Evolutionary conservation across 805 yeast genomes (phyloP), one percentile per base, ranked within the genome.

Genomic region (Starmera quercuum): DNA sequence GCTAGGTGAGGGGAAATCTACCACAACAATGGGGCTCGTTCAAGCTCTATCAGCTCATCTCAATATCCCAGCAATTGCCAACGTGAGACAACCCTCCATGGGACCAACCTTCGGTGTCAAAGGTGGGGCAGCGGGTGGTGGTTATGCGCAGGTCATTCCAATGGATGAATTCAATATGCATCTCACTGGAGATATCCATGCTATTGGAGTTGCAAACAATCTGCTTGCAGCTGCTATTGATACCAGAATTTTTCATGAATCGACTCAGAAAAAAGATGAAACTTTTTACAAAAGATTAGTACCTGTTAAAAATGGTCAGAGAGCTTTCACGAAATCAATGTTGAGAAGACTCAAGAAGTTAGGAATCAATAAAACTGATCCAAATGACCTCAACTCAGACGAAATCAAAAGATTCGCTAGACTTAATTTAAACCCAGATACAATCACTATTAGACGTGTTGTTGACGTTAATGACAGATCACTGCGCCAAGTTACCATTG

Each of bases 81-180:
- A 81, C 53, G 92, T 82, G 33, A 74, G 92, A 67, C 92, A 82
- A 56, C 92, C 92, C 18, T 78, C 87, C 7, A 80, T 82, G 88
- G 92, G 92, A 36, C 92, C 92, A 44, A 82, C 92, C 14, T 82
- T 82, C 51, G 92, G 92, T 63, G 80, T 82, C 46, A 82, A 82
- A 58, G 92, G 92, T 60, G 92, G 92, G 62, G 92, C 92, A 46
- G 92, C 92, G 7, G 92, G 92, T 56, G 90, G 92, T 58, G 92
- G 92, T 39, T 82, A 81, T 54, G 78, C 92, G 20, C 90, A 82
- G 59, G 92, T 82, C 21, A 80, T 82, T 54, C 92, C 92, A 42
- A 82, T 82, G 92, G 90, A 82, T 58, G 92, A 82, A 54, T 82
- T 82, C 66, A 82, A 82, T 64, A 73, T 82, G 82, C 90, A 82